Evolutionary conservation across 2,329 filamentous ascomycete genomes (phyloP).

Genomic region (Aspergillus novoparasiticus): DNA sequence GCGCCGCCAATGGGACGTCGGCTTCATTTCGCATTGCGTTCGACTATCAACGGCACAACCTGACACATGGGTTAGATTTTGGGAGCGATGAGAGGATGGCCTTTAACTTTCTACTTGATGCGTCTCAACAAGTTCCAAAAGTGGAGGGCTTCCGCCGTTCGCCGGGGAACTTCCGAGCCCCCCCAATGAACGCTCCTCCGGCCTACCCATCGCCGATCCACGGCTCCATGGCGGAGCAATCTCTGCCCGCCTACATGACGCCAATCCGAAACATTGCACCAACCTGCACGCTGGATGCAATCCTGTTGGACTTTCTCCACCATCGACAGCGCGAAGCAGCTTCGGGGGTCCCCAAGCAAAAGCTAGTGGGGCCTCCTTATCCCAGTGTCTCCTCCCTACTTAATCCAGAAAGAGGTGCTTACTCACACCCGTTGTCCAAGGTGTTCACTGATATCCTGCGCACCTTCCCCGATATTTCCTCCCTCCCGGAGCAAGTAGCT

Average conservation of each 20-base stretch:
- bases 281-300: constrained; percentile 74
- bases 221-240: constrained; percentile 26
- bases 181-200: constrained; percentile 24
- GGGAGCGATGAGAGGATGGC: constrained; percentile 65
- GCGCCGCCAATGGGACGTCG: constrained; percentile 20
- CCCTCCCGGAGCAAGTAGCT: constrained; percentile 79
- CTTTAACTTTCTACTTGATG: constrained; percentile 72
- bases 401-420: constrained; percentile 65
- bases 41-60: constrained; percentile 44
- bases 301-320: constrained; percentile 78
- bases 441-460: constrained; percentile 82
- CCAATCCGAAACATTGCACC: constrained; percentile 64
- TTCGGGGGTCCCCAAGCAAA: constrained; percentile 64
- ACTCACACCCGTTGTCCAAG: constrained; percentile 77
- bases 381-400: constrained; percentile 78
- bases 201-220: constrained; percentile 28
- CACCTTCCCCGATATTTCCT: constrained; percentile 78
- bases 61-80: constrained; percentile 61
- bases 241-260: constrained; percentile 38
- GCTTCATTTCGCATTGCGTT: constrained; percentile 45
- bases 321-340: constrained; percentile 67
- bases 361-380: constrained; percentile 75
- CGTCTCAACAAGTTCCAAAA: constrained; percentile 57
- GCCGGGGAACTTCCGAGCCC: constrained; percentile 27
- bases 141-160: constrained; percentile 49